Base-by-base conservation (phyloP, 169 alveolate species). In the Plasmodium malariae region DNA sequence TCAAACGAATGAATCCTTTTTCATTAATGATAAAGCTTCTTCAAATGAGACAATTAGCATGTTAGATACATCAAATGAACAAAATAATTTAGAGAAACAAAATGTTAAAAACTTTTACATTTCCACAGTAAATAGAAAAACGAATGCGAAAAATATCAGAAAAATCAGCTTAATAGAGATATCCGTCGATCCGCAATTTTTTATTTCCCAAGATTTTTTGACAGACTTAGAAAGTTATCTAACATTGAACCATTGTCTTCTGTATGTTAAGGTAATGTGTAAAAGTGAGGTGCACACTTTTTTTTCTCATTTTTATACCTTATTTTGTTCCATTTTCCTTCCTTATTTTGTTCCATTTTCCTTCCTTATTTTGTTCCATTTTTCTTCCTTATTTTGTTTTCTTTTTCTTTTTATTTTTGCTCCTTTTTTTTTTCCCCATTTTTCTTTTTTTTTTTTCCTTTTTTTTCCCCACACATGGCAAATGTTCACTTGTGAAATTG, bases 241-340 rank as follows among this genome's bases (percentile, higher is more conserved):
- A 43, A 78, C 89, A 12, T 17, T 78, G 30, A 78, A 78, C 28
- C 89, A 78, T 37, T 78, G 89, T 26, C 89, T 78, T 65, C 32
- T 78, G 36, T 78, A 78, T 63, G 59, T 78, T 74, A 74, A 74
- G 72, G 88, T 74, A 74, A 55, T 51, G 28, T 11, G 14, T 34
- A 36, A 74, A 57, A 21, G 19, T 28, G 0, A 62, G 2, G 19
- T 28, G 0, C 2, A 28, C n/a, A n/a, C n/a, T n/a, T n/a, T n/a
- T n/a, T n/a, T n/a, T 7, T 3, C 12, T 11, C 62, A 51, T 51
- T 51, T n/a, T 51, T 51, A 3, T 51, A 5, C 3, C 62, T 43
- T n/a, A n/a, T n/a, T n/a, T n/a, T n/a, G n/a, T n/a, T n/a, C n/a
- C n/a, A n/a, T n/a, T n/a, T n/a, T n/a, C n/a, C n/a, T n/a, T n/a